Conservation (phyloP, 805 yeast genomes). For the Teunomyces stri region DNA sequence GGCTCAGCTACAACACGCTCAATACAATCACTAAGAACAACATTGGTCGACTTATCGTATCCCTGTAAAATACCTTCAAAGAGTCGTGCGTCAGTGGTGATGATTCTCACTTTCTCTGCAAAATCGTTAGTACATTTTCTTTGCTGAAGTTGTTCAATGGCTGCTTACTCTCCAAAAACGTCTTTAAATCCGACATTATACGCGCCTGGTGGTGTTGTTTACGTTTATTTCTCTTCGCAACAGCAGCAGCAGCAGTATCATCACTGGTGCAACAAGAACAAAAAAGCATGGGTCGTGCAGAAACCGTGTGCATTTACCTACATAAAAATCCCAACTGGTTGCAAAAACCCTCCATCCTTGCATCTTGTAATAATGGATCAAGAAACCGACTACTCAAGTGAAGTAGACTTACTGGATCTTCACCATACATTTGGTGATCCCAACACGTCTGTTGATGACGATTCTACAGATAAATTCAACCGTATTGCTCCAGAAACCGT, state of each 20-base stretch:
- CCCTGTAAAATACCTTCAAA: conserved; percentile 50
- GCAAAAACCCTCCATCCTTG: background rate
- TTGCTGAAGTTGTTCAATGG: background rate
- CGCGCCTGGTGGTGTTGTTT: background rate
- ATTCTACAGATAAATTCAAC: background rate
- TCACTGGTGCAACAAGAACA: background rate
- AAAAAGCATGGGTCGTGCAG: background rate
- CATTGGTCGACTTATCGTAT: conserved; percentile 62
- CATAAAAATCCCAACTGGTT: background rate
- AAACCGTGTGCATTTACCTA: background rate
- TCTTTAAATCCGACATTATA: conserved; percentile 13
- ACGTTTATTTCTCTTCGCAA: background rate
- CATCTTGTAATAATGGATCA: background rate
- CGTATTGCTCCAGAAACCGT: background rate
- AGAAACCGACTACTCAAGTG: conserved; percentile 23
- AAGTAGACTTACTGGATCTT: conserved; percentile 9
- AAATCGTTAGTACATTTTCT: conserved; percentile 16
- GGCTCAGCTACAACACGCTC: conserved; percentile 49
- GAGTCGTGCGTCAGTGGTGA: conserved; percentile 57
- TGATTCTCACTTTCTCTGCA: conserved; percentile 49
- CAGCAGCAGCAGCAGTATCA: background rate
- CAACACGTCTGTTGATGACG: background rate
- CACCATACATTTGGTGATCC: background rate
- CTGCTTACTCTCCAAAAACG: conserved; percentile 13
- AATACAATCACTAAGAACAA: conserved; percentile 49